Conservation (phyloP, 768 basidiomycete species). For the Dioszegia hungarica region DNA sequence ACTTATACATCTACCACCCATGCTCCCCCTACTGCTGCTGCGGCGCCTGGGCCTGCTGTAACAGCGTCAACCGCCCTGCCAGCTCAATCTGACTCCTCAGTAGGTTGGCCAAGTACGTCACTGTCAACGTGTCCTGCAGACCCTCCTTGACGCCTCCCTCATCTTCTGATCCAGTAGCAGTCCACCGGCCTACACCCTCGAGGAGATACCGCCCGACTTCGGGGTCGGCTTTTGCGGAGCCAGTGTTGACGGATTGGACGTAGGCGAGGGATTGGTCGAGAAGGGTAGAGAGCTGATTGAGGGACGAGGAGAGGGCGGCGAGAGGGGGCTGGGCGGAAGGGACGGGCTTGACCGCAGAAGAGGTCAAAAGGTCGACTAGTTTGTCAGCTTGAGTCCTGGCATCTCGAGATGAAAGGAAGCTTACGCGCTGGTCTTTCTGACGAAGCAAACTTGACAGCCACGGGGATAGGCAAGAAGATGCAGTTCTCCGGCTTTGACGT, state of each 20-base stretch:
- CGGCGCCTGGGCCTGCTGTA: conserved; percentile 44
- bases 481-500: conserved; percentile 89
- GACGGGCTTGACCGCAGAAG: conserved; percentile 33
- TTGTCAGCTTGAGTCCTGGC: not conserved
- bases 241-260: conserved; percentile 65
- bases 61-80: conserved; percentile 75
- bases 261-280: conserved; percentile 80
- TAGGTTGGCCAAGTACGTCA: conserved; percentile 88
- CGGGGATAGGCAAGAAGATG: conserved; percentile 88
- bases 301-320: conserved; percentile 68
- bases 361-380: conserved; percentile 69
- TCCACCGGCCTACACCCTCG: conserved; percentile 58
- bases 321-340: conserved; percentile 58
- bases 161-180: conserved; percentile 52
- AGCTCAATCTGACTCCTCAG: conserved; percentile 91
- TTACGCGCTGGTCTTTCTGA: conserved; percentile 79
- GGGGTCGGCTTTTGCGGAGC: conserved; percentile 72
- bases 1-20: not conserved
- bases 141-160: conserved; percentile 47
- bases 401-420: conserved; percentile 47
- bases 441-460: conserved; percentile 73
- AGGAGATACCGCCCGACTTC: conserved; percentile 86
- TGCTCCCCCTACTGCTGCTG: not conserved
- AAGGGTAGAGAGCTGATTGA: conserved; percentile 66
- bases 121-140: conserved; percentile 79